Conservation (phyloP, 2,329 filamentous ascomycete genomes). For the Penicillium concentricum region DNA sequence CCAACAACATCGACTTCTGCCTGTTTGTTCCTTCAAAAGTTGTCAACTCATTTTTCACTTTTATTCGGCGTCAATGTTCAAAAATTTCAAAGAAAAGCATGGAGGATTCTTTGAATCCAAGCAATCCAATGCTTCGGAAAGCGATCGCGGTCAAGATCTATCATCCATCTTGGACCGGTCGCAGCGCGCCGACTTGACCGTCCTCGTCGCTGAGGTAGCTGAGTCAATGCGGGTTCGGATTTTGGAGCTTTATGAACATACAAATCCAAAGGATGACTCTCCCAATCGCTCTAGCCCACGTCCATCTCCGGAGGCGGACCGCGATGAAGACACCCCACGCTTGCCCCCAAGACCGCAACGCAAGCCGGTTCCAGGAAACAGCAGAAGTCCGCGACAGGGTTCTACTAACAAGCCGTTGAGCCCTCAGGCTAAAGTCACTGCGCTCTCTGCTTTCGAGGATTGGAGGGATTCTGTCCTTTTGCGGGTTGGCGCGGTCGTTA, state of each 20-base stretch:
- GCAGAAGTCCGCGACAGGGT: constrained; percentile 6
- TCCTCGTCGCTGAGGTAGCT: constrained; percentile 41
- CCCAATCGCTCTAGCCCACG: neutral
- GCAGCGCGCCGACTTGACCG: constrained; percentile 44
- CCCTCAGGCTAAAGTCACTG: constrained; percentile 58
- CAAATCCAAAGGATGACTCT: constrained; percentile 5
- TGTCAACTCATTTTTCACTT: neutral
- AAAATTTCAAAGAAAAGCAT: constrained; percentile 35
- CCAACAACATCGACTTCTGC: neutral
- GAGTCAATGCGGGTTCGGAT: constrained; percentile 43
- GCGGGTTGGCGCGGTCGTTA: constrained; percentile 69
- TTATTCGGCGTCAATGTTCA: constrained; percentile 28
- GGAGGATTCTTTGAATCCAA: constrained; percentile 30
- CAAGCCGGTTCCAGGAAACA: neutral
- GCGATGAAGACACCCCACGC: constrained; percentile 13
- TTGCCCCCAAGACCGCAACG: constrained; percentile 13
- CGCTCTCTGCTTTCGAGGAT: constrained; percentile 70
- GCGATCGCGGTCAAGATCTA: constrained; percentile 39
- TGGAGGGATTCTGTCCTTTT: constrained; percentile 73
- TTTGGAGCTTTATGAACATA: constrained; percentile 38
- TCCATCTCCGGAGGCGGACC: neutral
- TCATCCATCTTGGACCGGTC: constrained; percentile 42
- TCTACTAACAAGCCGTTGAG: constrained; percentile 20
- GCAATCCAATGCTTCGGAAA: constrained; percentile 21
- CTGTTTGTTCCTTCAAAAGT: neutral